Conservation (phyloP, 176 grass and related monocot genomes). For the Carex myosuroides region DNA sequence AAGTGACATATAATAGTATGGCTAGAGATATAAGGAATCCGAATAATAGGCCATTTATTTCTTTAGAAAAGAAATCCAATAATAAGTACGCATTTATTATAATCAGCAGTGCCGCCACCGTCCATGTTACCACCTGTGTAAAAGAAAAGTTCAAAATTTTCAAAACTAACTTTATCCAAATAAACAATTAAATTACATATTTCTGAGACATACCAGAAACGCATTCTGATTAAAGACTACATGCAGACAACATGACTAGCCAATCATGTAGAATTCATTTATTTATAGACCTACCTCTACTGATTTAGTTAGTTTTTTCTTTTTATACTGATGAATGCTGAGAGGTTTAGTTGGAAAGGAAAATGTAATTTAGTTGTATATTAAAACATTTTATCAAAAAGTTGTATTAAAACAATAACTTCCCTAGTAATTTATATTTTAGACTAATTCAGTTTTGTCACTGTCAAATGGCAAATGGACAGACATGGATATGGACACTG, state of each 20-base stretch:
- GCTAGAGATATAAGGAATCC: constrained; percentile 41
- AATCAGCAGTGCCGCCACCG: constrained; percentile 66
- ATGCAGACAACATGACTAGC: background rate
- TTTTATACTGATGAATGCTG: background rate
- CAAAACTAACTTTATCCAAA: background rate
- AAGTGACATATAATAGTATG: constrained; percentile 43
- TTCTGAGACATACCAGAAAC: background rate
- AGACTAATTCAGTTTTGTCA: background rate
- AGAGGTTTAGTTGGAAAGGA: background rate
- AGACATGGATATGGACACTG: background rate
- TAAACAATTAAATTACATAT: background rate
- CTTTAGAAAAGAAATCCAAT: constrained; percentile 83
- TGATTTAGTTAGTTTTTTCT: background rate
- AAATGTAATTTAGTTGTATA: background rate
- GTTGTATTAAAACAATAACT: background rate
- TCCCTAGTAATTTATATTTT: background rate
- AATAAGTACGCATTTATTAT: constrained; percentile 82
- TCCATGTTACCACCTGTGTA: constrained; percentile 77
- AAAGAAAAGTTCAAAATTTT: constrained; percentile 11
- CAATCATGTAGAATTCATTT: background rate
- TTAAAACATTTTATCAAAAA: background rate
- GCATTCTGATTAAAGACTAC: background rate
- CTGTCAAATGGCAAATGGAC: background rate
- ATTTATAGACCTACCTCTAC: background rate
- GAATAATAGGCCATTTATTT: constrained; percentile 51